Percentiles rank a stretch among this genome's conserved stretches.
These are phyloP conservation scores for Candida boleticola DNA, from an alignment of 805 yeast genomes.

Conservation along the genomic window DNA sequence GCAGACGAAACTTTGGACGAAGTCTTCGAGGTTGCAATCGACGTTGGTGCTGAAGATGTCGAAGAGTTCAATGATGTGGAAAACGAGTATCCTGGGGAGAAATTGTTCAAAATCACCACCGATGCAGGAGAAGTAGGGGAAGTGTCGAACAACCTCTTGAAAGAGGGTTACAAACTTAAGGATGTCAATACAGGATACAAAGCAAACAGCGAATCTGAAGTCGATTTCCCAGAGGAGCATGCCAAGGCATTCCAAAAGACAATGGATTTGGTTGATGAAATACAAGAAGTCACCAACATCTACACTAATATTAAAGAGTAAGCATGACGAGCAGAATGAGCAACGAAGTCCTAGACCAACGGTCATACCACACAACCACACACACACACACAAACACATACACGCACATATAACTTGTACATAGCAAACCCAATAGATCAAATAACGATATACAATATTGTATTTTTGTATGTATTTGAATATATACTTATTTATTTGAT, in stretches of 20 bases:
- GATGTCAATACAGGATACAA: conserved; percentile 72
- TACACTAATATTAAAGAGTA: conserved; percentile 61
- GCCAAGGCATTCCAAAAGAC: conserved; percentile 56
- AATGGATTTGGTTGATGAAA: conserved; percentile 59
- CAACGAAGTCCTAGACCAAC: too few relatives aligned
- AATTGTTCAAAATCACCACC: conserved; percentile 48
- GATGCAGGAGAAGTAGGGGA: conserved; percentile 62
- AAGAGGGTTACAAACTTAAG: conserved; percentile 52
- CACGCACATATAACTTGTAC: neutral
- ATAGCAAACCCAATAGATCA: too few relatives aligned
- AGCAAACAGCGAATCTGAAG: conserved; percentile 60
- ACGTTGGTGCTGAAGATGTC: conserved; percentile 77
- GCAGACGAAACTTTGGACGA: conserved; percentile 51
- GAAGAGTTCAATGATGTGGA: conserved; percentile 48
- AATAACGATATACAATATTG: neutral
- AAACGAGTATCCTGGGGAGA: conserved; percentile 37
- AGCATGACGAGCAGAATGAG: neutral
- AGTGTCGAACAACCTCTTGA: conserved; percentile 57
- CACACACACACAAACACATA: neutral
- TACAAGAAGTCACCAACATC: conserved; percentile 82
- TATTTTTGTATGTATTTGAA: neutral
- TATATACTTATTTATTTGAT: neutral
- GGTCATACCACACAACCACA: neutral
- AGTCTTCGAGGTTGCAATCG: conserved; percentile 72
- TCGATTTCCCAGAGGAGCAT: conserved; percentile 53